Evolutionary conservation across 2,329 filamentous ascomycete genomes (phyloP), one percentile per base, ranked within the genome.

Genomic region (Trichophyton schoenleinii): DNA sequence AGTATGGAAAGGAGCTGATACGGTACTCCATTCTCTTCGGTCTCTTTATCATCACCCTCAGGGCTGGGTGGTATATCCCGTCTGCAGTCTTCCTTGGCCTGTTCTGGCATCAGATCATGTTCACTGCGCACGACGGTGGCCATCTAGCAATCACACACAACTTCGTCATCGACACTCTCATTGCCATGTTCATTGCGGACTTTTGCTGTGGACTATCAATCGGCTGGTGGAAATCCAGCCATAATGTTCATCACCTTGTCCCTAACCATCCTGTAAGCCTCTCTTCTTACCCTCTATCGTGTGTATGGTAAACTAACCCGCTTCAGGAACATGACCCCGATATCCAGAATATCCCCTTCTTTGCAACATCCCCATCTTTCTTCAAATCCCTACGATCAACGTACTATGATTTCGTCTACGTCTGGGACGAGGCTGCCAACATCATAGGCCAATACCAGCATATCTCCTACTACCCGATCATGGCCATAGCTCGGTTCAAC

Each of bases 91-190:
- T 86, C 66, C 79, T 97, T 2, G 94, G 92, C 22, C 80, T 83
- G 64, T 83, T 95, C 70, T 97, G 92, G 92, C 94, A 97, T 70
- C 94, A 97, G 72, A 81, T 96, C 42, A 88, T 92, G 59, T 99
- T 99, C 71, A 86, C 87, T 0, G 94, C 89, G 63, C 94, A 97
- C 73, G 94, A 99, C 78, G 89, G 92, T 57, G 91, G 89, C 2
- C 94, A 99, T 74, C 95, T 96, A 87, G 92, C 89, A 66, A 96
- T 97, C 68, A 97, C 92, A 1, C 92, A 97, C 74, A 81, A 87
- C 70, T 97, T 91, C 72, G 85, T 87, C 58, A 75, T 84, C 44
- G 94, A 99, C 73, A 87, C 87, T 1, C 79, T 87, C 58, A 89
- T 97, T 64, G 92, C 90, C 58, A 96, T 97, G 70, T 76, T 95